Base-by-base conservation (phyloP, 805 yeast species). In the Teunomyces atbi region DNA sequence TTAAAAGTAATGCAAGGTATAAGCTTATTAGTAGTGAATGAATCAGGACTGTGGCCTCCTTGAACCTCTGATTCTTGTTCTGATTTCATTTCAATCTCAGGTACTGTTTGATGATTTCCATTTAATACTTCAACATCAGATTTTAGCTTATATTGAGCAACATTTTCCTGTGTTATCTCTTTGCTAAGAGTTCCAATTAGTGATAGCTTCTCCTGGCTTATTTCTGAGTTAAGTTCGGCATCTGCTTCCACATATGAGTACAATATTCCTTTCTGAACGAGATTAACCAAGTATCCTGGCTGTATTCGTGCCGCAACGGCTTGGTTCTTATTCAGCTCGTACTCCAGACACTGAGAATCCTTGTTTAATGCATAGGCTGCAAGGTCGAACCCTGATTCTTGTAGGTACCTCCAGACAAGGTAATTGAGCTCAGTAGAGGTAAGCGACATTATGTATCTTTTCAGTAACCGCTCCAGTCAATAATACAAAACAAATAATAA, bases 381-480 rank as follows among this genome's bases (percentile, higher is more conserved):
- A 16, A 88, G 74, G 43, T 87, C 91, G 33, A 76, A 73, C 2
- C 95, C 95, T 5, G 84, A 73, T 62, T 94, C 98, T 60, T 89
- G 96, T 32, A 90, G 74, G 60, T 92, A 94, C 50, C 97, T 71
- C 96, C 97, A 94, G 45, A 92, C 80, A 55, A 94, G 76, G 61
- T 92, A 92, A 71, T 92, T 94, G 45, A 92, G 78, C 65, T 90
- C 96, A 47, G 78, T 82, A 46, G 94, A 84, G 4, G 94, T 79
- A 41, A 92, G 69, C 20, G 96, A 85, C 96, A 89, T 89, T 41
- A 13, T 10, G 8, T 37, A 18, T 3, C 26, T 36, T 6, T 20
- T n/a, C 18, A 27, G 10, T 21, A 16, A n/a, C n/a, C 33, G 10
- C 20, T 36, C 27, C 10, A 13, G 26, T 15, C 12, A 21, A 30